phyloP scores from a whole-genome alignment of 306 rosid genomes.

The Rubus idaeus region DNA sequence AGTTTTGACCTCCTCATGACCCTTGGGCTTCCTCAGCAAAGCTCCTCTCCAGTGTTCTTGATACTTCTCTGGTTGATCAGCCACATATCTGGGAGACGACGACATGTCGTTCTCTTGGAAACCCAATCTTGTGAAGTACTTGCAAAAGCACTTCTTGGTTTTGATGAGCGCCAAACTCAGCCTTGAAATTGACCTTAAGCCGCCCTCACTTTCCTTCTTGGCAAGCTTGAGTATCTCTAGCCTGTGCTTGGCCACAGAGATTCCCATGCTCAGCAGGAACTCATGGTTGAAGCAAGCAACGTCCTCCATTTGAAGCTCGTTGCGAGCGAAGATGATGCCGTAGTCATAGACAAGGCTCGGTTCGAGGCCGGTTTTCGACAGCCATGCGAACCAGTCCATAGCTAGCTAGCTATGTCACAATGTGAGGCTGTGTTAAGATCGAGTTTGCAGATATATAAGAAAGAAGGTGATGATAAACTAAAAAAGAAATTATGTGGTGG shows the following conservation, averaged over 20 bases:
- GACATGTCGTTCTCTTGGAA: constrained; percentile 25
- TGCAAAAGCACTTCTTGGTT: constrained; percentile 52
- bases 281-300: constrained; percentile 71
- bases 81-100: not conserved
- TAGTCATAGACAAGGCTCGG: constrained; percentile 69
- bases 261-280: constrained; percentile 85
- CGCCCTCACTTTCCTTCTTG: constrained; percentile 33
- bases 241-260: constrained; percentile 84
- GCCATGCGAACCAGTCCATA: constrained; percentile 99
- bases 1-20: constrained; percentile 21
- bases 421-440: constrained; percentile 20
- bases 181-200: constrained; percentile 34
- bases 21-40: constrained; percentile 18
- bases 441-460: constrained; percentile 21
- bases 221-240: constrained; percentile 86
- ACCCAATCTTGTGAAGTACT: constrained; percentile 46
- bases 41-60: constrained; percentile 50
- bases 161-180: constrained; percentile 40
- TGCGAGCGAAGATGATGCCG: constrained; percentile 67
- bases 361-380: constrained; percentile 68
- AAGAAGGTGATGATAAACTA: constrained; percentile 21
- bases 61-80: constrained; percentile 27
- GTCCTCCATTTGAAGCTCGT: constrained; percentile 62
- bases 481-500: constrained; percentile 38
- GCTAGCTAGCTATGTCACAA: constrained; percentile 1